Percentiles rank a stretch among this genome's conserved stretches.
Evolutionary conservation across 441 rosid species (phyloP).

Genomic region (Cnidoscolus chayamansa): DNA sequence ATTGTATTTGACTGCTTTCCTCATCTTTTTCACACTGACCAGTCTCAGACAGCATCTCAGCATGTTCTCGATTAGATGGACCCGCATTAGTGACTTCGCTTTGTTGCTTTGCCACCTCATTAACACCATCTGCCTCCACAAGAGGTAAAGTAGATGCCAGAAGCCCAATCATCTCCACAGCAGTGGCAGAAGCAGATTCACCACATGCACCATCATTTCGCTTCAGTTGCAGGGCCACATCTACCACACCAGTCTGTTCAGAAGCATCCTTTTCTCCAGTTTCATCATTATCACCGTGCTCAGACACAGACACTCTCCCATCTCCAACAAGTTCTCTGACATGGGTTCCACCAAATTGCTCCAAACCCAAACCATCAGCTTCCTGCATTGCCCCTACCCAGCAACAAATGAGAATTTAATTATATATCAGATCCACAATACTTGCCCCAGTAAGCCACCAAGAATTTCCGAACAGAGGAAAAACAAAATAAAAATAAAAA

Average conservation of each 20-base stretch:
- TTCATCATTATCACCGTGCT: constrained; percentile 27
- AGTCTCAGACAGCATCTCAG: constrained; percentile 27
- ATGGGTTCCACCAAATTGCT: constrained; percentile 36
- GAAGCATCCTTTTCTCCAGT: constrained; percentile 31
- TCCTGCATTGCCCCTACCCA: constrained; percentile 99
- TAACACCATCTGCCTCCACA: constrained; percentile 28
- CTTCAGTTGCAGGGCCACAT: constrained; percentile 33
- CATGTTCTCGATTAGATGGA: constrained; percentile 29
- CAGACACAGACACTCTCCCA: constrained; percentile 22
- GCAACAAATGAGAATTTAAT: constrained; percentile 78
- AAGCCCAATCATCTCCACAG: constrained; percentile 27
- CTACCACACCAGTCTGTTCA: constrained; percentile 26
- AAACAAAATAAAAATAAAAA: constrained; percentile 16
- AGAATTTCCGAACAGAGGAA: constrained; percentile 21
- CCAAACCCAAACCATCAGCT: constrained; percentile 53
- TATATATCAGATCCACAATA: constrained; percentile 44
- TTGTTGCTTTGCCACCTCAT: constrained; percentile 29
- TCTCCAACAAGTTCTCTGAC: constrained; percentile 33
- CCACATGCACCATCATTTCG: constrained; percentile 31
- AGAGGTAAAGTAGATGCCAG: constrained; percentile 26
- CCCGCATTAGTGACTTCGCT: constrained; percentile 28
- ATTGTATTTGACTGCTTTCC: constrained; percentile 24
- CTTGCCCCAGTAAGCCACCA: constrained; percentile 23
- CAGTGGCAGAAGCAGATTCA: constrained; percentile 32
- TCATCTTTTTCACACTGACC: constrained; percentile 21